Conservation (phyloP, 2,329 filamentous ascomycete species). For the Calonectria ilicicola region DNA sequence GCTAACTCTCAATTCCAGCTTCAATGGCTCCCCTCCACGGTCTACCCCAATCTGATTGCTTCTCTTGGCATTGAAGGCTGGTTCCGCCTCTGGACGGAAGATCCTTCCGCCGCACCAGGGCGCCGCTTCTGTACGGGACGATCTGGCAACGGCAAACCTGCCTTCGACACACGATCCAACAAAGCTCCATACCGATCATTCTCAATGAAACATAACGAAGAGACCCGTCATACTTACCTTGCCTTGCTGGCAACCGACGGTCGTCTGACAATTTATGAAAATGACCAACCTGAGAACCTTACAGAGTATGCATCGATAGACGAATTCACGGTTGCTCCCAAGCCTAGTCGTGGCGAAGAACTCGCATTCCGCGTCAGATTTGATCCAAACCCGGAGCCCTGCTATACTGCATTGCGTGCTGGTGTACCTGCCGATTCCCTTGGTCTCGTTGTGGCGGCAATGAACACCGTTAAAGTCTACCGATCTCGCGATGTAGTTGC, state of each 20-base stretch:
- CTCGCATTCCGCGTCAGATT: slow-evolving; percentile 88
- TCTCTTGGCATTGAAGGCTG: slow-evolving; percentile 91
- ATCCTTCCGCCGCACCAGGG: slow-evolving; percentile 82
- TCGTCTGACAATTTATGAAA: slow-evolving; percentile 83
- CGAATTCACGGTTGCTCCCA: slow-evolving; percentile 78
- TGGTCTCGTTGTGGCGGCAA: slow-evolving; percentile 85
- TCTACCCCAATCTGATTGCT: slow-evolving; percentile 86
- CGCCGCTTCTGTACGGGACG: slow-evolving; percentile 81
- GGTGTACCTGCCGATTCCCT: slow-evolving; percentile 85
- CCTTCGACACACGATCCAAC: slow-evolving; percentile 68
- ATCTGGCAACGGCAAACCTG: slow-evolving; percentile 59
- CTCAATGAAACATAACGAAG: slow-evolving; percentile 85
- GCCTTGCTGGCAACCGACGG: slow-evolving; percentile 88
- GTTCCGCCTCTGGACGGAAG: slow-evolving; percentile 94
- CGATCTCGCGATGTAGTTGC: slow-evolving; percentile 74
- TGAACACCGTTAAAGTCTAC: slow-evolving; percentile 86
- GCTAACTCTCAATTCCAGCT: slow-evolving; percentile 65
- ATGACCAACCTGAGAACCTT: slow-evolving; percentile 84
- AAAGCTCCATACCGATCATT: slow-evolving; percentile 80
- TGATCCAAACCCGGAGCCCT: slow-evolving; percentile 86
- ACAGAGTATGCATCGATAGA: slow-evolving; percentile 82
- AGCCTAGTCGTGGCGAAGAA: slow-evolving; percentile 84
- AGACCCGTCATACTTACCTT: slow-evolving; percentile 84
- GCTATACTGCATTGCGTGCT: slow-evolving; percentile 81
- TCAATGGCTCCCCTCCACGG: slow-evolving; percentile 92